These are phyloP conservation scores for Atkinsonella texensis DNA, from an alignment of 2,329 filamentous ascomycete species.

Conservation along the genomic window DNA sequence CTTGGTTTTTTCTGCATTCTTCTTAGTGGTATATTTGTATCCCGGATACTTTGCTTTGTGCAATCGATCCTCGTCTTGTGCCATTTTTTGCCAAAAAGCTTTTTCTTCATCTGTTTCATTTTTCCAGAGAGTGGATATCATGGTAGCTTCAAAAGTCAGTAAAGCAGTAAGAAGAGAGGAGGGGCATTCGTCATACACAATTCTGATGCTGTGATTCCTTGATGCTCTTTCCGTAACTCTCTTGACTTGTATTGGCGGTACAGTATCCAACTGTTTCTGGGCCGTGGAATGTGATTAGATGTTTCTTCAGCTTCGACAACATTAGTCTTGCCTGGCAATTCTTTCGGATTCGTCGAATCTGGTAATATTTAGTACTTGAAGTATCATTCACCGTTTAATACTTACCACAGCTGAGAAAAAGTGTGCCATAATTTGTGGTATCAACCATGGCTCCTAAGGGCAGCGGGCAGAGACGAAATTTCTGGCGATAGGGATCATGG, in stretches of 20 bases:
- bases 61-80: constrained; percentile 14
- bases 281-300: constrained; percentile 14
- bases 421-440: constrained; percentile 8
- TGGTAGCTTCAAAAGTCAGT: constrained; percentile 12
- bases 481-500: constrained; percentile 12
- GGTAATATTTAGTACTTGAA: not conserved
- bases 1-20: constrained; percentile 1
- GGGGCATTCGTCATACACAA: constrained; percentile 16
- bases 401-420: constrained; percentile 13
- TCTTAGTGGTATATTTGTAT: constrained; percentile 16
- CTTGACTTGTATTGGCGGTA: constrained; percentile 19
- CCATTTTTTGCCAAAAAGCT: constrained; percentile 12
- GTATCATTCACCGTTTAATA: too few species aligned
- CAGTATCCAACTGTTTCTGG: constrained; percentile 22
- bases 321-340: not conserved
- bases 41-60: constrained; percentile 17
- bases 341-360: constrained; percentile 7
- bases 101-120: constrained; percentile 13
- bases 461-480: constrained; percentile 16
- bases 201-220: constrained; percentile 15
- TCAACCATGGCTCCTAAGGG: constrained; percentile 8
- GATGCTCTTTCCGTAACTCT: constrained; percentile 12
- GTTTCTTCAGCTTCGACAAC: not conserved
- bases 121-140: constrained; percentile 18
- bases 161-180: not conserved